Evolutionary conservation across 2,329 filamentous ascomycete species (phyloP), one percentile per base, ranked within the genome.

Genomic region (Cercospora sp.): DNA sequence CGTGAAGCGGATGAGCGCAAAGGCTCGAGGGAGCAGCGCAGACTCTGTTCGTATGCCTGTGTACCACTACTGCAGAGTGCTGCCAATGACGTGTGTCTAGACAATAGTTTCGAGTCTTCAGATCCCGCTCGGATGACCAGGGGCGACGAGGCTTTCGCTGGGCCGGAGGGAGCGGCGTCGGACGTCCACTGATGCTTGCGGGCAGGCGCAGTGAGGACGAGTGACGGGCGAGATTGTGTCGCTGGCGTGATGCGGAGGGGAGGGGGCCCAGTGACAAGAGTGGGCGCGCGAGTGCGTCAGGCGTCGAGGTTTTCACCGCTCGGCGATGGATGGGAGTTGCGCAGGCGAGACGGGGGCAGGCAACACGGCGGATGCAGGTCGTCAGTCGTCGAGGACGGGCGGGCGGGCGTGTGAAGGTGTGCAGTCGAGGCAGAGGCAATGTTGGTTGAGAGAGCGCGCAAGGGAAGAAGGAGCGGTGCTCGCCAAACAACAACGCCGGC

Each of bases 1-100:
- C 72, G 70, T 71, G 70, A 60, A 72, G 65, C 67, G 65, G 51
- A 71, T 69, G 75, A 76, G 75, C 75, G 72, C 75, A 73, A 72
- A 73, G 75, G 74, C 75, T 74, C 74, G 70, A 60, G 31, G 8
- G 59, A 36, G 53, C 53, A 31, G 26, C 53, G 53, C 53, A 12
- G 30, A 31, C 53, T 58, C 53, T 58, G 23, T 33, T 16, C 26
- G 53, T 30, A 26, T 30, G 53, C 53, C n/a, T 28, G 16, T 58
- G 26, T 58, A 58, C 53, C 53, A n/a, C 26, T 58, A 16, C 16
- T 18, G 53, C 16, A n/a, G 30, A 31, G 20, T 18, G 53, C 23
- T 58, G 53, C 20, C 16, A 26, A 31, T 57, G 23, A 16, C 53
- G 23, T 28, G 53, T 58, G 20, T 58, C 30, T n/a, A 6, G 23